Conservation (phyloP, 257 asterid genomes). For the Euphrasia confusa region DNA sequence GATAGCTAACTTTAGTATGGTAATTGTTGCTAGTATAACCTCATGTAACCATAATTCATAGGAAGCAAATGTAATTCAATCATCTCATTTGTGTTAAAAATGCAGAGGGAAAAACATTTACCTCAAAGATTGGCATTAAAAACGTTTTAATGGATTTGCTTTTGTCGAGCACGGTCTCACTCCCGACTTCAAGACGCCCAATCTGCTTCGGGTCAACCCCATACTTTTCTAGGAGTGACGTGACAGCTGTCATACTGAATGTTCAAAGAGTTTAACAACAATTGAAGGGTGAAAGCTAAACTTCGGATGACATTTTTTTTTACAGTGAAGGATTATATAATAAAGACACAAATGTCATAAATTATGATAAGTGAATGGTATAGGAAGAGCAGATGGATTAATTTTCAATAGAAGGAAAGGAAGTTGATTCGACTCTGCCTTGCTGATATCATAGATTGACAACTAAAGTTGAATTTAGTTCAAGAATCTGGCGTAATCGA, state of each 20-base stretch:
- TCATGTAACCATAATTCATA: slow-evolving; percentile 11
- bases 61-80: slow-evolving; percentile 1
- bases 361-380: not conserved
- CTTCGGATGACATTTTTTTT: not conserved
- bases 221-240: slow-evolving; percentile 83
- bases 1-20: slow-evolving; percentile 8
- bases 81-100: not conserved
- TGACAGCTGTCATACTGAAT: slow-evolving; percentile 88
- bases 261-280: slow-evolving; percentile 22
- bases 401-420: too few species aligned
- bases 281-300: slow-evolving; percentile 6
- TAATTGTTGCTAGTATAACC: not conserved
- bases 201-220: slow-evolving; percentile 76
- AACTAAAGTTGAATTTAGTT: not conserved
- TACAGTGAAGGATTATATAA: not conserved
- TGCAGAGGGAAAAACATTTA: slow-evolving; percentile 24
- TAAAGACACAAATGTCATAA: not conserved
- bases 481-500: not conserved
- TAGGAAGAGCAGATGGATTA: not conserved
- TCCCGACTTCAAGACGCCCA: slow-evolving; percentile 98
- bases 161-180: slow-evolving; percentile 95
- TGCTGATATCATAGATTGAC: slow-evolving; percentile 7
- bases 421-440: not conserved
- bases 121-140: slow-evolving; percentile 98
- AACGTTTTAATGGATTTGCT: slow-evolving; percentile 98